Percentiles rank a stretch among this genome's conserved stretches.
These are phyloP conservation scores for Epichloe gansuensis DNA, from an alignment of 2,329 filamentous ascomycete species.

Conservation along the genomic window DNA sequence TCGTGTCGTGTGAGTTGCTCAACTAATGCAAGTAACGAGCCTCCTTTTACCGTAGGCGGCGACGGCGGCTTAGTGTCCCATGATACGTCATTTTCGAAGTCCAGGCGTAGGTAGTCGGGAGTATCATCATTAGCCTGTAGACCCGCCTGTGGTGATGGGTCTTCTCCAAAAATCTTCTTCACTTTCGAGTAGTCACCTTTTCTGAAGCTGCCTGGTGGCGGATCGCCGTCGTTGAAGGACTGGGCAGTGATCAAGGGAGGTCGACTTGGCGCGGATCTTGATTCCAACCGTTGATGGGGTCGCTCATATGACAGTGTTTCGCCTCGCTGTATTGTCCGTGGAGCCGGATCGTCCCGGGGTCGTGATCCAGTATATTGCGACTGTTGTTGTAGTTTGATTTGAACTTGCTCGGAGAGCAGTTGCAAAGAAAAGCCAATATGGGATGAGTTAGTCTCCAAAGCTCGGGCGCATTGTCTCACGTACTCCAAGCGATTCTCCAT, in stretches of 20 bases:
- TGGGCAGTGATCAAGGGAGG: conserved; percentile 41
- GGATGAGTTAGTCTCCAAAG: conserved; percentile 74
- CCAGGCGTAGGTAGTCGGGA: conserved; percentile 72
- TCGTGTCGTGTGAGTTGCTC: conserved; percentile 94
- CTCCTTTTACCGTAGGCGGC: conserved; percentile 69
- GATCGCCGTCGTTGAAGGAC: conserved; percentile 52
- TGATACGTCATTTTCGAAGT: conserved; percentile 77
- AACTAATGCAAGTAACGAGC: conserved; percentile 76
- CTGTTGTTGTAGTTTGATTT: conserved; percentile 35
- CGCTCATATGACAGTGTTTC: conserved; percentile 45
- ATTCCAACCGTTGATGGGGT: conserved; percentile 44
- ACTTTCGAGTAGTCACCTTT: conserved; percentile 52
- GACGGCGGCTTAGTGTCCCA: conserved; percentile 74
- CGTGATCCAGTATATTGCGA: conserved; percentile 22
- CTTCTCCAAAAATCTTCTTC: conserved; percentile 53
- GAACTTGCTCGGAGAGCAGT: conserved; percentile 71
- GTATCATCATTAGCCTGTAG: conserved; percentile 54
- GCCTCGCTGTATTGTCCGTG: conserved; percentile 41
- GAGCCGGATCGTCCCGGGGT: conserved; percentile 31
- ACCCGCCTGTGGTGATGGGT: conserved; percentile 36
- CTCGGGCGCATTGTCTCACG: conserved; percentile 62
- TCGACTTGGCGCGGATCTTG: conserved; percentile 30
- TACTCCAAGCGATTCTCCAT: conserved; percentile 75
- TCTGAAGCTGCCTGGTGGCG: conserved; percentile 35
- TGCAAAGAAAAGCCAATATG: conserved; percentile 83